Base-by-base conservation (phyloP, 2,329 filamentous ascomycete genomes). In the Atkinsonella hypoxylon region DNA sequence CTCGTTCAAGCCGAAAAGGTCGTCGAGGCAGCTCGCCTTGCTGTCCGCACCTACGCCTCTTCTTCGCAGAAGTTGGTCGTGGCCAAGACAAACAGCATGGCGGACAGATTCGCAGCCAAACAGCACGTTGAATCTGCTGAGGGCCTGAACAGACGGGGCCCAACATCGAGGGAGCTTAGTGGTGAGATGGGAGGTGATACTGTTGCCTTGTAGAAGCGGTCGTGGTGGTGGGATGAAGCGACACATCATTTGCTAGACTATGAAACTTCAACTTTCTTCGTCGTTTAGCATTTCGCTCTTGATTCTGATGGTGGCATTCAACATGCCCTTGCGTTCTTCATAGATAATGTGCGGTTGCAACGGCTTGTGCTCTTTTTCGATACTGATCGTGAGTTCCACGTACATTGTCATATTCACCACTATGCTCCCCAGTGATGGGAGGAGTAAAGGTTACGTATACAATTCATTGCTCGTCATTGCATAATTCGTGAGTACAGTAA, bases 131-230 rank as follows among this genome's bases (percentile, higher is more conserved):
- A 26, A 4, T 44, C 47, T 34, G 52, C 56, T 18, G 55, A 56
- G 31, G 57, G 55, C 18, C 54, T 59, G 45, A 58, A 54, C 53
- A 61, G 71, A 30, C 67, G 71, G n/a, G 75, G 74, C 2, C 66
- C 72, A 45, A 76, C 75, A 36, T 77, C 74, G 59, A 64, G 78
- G 50, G 76, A 79, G 57, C 58, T 81, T 64, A 72, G 73, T 58
- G 78, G 78, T 47, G 79, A 82, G 70, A 79, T 82, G 77, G 76
- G 77, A 51, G 78, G 78, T 17, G 79, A 82, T 72, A 82, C 79
- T 49, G 47, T 47, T 49, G 48, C 8, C 55, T 36, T 39, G 45
- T 51, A 12, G 30, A 26, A 26, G 15, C 3, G 22, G 15, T 44
- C 22, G 20, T 1, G 15, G 22, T 26, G 41, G 41, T 20, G 22